phyloP scores from a whole-genome alignment of 2,329 filamentous ascomycete species.

The Phialocephala sp. region DNA sequence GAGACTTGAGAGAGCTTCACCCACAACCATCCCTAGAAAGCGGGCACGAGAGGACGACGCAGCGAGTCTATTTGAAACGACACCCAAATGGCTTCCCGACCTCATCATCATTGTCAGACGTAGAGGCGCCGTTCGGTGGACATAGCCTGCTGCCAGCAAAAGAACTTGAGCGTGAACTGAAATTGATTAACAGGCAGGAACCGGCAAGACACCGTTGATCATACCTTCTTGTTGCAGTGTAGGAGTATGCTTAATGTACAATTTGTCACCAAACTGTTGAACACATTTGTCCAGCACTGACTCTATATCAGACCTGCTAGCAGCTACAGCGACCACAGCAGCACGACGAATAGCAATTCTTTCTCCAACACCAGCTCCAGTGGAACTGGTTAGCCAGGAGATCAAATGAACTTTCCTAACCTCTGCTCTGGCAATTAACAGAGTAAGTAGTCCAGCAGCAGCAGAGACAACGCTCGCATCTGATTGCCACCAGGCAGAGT shows the following conservation, averaged over 20 bases:
- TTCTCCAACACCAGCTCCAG: slow-evolving; percentile 69
- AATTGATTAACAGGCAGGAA: not conserved
- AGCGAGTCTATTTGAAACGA: slow-evolving; percentile 84
- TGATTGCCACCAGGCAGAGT: slow-evolving; percentile 41
- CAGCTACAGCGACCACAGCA: slow-evolving; percentile 61
- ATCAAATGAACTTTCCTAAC: slow-evolving; percentile 59
- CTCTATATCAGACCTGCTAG: slow-evolving; percentile 57
- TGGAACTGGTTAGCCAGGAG: slow-evolving; percentile 68
- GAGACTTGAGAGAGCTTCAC: slow-evolving; percentile 67
- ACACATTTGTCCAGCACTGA: slow-evolving; percentile 71
- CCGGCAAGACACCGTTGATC: slow-evolving; percentile 17
- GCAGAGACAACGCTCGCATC: slow-evolving; percentile 55
- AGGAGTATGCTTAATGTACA: slow-evolving; percentile 86
- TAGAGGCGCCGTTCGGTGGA: slow-evolving; percentile 69
- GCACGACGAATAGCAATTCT: slow-evolving; percentile 71
- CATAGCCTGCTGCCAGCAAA: slow-evolving; percentile 77
- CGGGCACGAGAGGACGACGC: slow-evolving; percentile 76
- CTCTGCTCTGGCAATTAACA: slow-evolving; percentile 54
- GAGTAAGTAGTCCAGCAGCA: slow-evolving; percentile 60
- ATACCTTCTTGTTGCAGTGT: slow-evolving; percentile 87
- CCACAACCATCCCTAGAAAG: slow-evolving; percentile 88
- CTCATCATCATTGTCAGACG: slow-evolving; percentile 72
- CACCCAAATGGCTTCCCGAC: slow-evolving; percentile 74
- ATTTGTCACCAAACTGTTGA: slow-evolving; percentile 78
- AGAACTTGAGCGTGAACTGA: slow-evolving; percentile 80